Conservation (phyloP, 441 rosid species). For the Macaranga tanarius region DNA sequence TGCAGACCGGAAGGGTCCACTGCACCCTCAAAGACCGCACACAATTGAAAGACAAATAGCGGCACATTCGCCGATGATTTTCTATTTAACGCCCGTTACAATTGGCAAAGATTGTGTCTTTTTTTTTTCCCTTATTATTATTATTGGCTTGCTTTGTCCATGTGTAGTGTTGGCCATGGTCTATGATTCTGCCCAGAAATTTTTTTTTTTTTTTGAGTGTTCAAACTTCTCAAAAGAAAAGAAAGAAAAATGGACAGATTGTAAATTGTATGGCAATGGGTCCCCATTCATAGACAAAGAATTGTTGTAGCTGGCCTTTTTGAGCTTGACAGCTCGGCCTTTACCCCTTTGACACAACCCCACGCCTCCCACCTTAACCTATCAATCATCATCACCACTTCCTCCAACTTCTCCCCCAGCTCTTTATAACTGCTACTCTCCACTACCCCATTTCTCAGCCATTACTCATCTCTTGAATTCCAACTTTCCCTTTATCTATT, state of each 20-base stretch:
- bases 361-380: background rate
- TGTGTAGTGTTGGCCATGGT: too few relatives aligned
- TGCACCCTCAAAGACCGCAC: background rate
- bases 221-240: background rate
- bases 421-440: constrained; percentile 9
- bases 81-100: background rate
- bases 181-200: too few relatives aligned
- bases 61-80: constrained; percentile 24
- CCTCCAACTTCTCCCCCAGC: background rate
- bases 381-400: background rate
- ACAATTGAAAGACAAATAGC: constrained; percentile 8
- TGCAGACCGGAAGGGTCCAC: background rate
- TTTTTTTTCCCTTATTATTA: too few relatives aligned
- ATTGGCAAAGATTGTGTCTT: background rate
- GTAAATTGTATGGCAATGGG: constrained; percentile 12
- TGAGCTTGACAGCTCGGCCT: constrained; percentile 14
- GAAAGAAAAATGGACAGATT: background rate
- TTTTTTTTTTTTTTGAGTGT: too few relatives aligned
- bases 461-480: background rate
- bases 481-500: background rate
- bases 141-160: too few relatives aligned
- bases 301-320: constrained; percentile 1
- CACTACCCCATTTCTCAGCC: background rate
- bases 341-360: background rate
- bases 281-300: constrained; percentile 1